Conservation (phyloP, 495 filamentous ascomycete species). For the Penicillium crystallinum region DNA sequence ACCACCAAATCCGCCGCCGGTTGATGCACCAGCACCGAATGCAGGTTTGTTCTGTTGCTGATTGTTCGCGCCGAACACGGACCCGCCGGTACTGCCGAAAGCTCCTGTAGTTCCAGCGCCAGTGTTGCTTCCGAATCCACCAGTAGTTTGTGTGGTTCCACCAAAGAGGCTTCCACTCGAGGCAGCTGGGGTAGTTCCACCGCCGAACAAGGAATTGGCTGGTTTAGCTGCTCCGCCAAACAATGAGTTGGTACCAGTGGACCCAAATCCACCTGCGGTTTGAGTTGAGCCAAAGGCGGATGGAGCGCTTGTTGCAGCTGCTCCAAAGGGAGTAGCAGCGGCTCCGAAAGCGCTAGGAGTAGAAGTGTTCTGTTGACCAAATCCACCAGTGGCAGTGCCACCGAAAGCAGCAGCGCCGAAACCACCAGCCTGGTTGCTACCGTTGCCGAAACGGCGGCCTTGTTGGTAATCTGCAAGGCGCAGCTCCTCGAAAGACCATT, state of each 20-base stretch:
- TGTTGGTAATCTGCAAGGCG: slow-evolving; percentile 83
- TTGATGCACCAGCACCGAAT: slow-evolving; percentile 34
- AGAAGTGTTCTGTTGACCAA: slow-evolving; percentile 37
- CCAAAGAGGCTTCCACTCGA: slow-evolving; percentile 8
- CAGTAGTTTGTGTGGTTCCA: slow-evolving; percentile 22
- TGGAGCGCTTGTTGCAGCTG: slow-evolving; percentile 38
- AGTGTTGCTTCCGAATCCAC: slow-evolving; percentile 29
- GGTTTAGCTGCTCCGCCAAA: slow-evolving; percentile 40
- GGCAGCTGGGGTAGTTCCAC: slow-evolving; percentile 25
- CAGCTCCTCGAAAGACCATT: slow-evolving; percentile 86
- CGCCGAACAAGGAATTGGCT: slow-evolving; percentile 36
- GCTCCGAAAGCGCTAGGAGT: slow-evolving; percentile 51
- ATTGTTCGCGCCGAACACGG: slow-evolving; percentile 46
- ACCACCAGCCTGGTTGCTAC: slow-evolving; percentile 72
- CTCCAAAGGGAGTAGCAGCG: slow-evolving; percentile 51
- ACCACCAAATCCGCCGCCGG: slow-evolving; percentile 27
- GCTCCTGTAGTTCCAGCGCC: slow-evolving; percentile 20
- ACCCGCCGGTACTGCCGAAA: slow-evolving; percentile 26
- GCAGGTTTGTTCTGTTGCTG: slow-evolving; percentile 37
- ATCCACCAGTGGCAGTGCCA: slow-evolving; percentile 26
- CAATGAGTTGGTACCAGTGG: slow-evolving; percentile 34
- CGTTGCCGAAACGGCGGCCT: slow-evolving; percentile 76
- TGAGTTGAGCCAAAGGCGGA: slow-evolving; percentile 45
- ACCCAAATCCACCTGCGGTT: slow-evolving; percentile 54
- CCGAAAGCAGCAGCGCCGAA: slow-evolving; percentile 61